Conservation (phyloP, 2,329 filamentous ascomycete genomes). For the Fusarium pilosicola region DNA sequence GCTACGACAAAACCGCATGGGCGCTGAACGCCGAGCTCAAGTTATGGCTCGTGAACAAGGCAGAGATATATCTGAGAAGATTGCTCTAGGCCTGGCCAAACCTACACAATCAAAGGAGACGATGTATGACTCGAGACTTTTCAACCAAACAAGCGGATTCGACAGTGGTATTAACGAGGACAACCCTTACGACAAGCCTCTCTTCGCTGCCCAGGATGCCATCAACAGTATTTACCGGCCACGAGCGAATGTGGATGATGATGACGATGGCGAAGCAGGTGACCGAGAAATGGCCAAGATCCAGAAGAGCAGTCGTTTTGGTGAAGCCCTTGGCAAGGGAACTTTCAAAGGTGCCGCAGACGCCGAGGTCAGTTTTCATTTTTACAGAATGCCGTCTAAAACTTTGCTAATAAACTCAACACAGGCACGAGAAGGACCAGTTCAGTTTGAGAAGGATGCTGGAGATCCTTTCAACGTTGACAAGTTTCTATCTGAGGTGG, state of each 20-base stretch:
- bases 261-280: conserved; percentile 81
- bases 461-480: conserved; percentile 93
- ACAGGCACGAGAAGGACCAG: conserved; percentile 84
- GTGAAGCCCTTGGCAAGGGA: conserved; percentile 85
- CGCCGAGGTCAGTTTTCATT: conserved; percentile 71
- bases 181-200: conserved; percentile 94
- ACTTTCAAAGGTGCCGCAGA: conserved; percentile 90
- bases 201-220: conserved; percentile 95
- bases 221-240: conserved; percentile 95
- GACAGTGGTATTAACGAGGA: conserved; percentile 96
- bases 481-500: conserved; percentile 87
- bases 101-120: conserved; percentile 90
- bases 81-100: conserved; percentile 92
- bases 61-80: conserved; percentile 96
- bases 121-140: conserved; percentile 96
- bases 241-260: conserved; percentile 76
- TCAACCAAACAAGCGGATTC: conserved; percentile 94
- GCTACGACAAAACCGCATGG: conserved; percentile 93
- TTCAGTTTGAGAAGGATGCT: conserved; percentile 93
- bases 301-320: conserved; percentile 83
- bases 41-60: conserved; percentile 95
- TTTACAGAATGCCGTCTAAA: not conserved
- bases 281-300: conserved; percentile 89
- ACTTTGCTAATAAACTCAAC: conserved; percentile 45
- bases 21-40: conserved; percentile 88